A percentile compares a stretch with the other conserved stretches of the same genome.
phyloP scores from a whole-genome alignment of 2,329 filamentous ascomycete species.

The Penicillium sp. region DNA sequence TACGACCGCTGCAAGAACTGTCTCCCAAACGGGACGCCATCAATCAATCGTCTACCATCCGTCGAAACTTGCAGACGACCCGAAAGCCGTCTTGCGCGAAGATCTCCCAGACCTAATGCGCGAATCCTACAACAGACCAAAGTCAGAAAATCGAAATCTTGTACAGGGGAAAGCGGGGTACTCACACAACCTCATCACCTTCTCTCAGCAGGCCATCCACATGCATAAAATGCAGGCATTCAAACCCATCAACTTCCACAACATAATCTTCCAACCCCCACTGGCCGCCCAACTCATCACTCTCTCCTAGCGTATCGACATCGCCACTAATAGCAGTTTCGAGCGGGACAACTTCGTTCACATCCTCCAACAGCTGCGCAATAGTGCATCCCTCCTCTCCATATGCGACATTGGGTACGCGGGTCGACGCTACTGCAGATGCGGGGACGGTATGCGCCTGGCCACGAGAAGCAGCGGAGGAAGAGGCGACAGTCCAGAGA shows the following conservation, averaged over 20 bases:
- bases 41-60: constrained; percentile 76
- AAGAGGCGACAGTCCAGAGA: constrained; percentile 60
- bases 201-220: constrained; percentile 69
- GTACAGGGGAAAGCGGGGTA: constrained; percentile 18
- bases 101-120: constrained; percentile 69
- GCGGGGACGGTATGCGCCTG: constrained; percentile 30
- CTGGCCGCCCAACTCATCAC: constrained; percentile 41
- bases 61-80: constrained; percentile 76
- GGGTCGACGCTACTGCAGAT: constrained; percentile 31
- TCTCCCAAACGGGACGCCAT: constrained; percentile 80
- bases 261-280: constrained; percentile 91
- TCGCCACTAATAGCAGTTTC: constrained; percentile 55
- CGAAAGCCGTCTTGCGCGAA: constrained; percentile 66
- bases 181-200: constrained; percentile 78
- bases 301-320: constrained; percentile 19
- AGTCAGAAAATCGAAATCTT: not conserved
- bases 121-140: constrained; percentile 59
- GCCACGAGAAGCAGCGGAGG: not conserved
- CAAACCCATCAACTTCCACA: constrained; percentile 77
- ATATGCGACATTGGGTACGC: constrained; percentile 32
- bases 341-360: constrained; percentile 77
- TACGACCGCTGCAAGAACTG: constrained; percentile 59
- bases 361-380: constrained; percentile 68
- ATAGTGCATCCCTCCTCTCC: constrained; percentile 61
- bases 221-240: constrained; percentile 81